phyloP scores from a whole-genome alignment of 2,329 filamentous ascomycete genomes.

The Fusarium denticulatum region DNA sequence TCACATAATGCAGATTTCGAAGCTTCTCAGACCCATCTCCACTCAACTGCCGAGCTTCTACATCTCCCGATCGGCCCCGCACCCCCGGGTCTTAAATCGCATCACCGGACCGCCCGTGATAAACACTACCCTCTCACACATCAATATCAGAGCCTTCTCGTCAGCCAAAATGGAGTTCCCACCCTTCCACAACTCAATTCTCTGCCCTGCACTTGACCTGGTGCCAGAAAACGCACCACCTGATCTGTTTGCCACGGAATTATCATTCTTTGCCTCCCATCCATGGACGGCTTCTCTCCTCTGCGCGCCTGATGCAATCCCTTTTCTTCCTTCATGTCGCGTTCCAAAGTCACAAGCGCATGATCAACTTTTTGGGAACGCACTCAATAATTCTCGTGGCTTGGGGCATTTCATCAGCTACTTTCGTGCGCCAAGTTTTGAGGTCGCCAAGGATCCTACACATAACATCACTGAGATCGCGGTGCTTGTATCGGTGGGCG shows the following conservation, averaged over 20 bases:
- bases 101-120: neutral
- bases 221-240: slow-evolving; percentile 41
- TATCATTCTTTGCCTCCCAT: slow-evolving; percentile 48
- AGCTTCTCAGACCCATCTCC: slow-evolving; percentile 12
- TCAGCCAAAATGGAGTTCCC: slow-evolving; percentile 31
- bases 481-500: slow-evolving; percentile 47
- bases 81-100: slow-evolving; percentile 8
- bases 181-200: slow-evolving; percentile 40
- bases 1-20: slow-evolving; percentile 25
- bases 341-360: slow-evolving; percentile 43
- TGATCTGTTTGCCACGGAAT: slow-evolving; percentile 41
- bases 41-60: slow-evolving; percentile 20
- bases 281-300: slow-evolving; percentile 51
- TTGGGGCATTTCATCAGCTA: slow-evolving; percentile 50
- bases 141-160: slow-evolving; percentile 24
- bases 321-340: slow-evolving; percentile 48
- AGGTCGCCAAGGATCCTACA: slow-evolving; percentile 36
- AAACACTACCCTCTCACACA: slow-evolving; percentile 4
- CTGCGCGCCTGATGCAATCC: slow-evolving; percentile 38
- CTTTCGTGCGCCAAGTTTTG: slow-evolving; percentile 44
- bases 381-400: slow-evolving; percentile 43
- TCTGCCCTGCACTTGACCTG: slow-evolving; percentile 46
- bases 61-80: slow-evolving; percentile 19
- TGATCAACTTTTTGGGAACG: slow-evolving; percentile 50
- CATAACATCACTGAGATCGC: slow-evolving; percentile 44